Evolutionary conservation across 1,139 yeast species (phyloP), one percentile per base, ranked within the genome.

Genomic region (Keqinozyma sinolaborantium): DNA sequence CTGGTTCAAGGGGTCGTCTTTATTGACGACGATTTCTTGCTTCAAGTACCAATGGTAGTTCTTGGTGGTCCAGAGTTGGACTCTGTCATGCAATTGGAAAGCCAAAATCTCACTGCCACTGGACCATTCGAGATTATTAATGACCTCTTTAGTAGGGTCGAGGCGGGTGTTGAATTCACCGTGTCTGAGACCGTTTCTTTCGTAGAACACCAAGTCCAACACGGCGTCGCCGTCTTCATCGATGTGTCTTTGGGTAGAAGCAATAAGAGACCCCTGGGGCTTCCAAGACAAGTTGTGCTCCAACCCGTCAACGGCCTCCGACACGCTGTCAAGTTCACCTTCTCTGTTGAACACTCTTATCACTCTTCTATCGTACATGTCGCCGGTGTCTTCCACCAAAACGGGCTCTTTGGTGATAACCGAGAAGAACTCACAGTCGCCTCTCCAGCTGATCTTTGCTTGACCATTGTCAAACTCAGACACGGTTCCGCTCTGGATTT

Each of bases 41-140:
- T 94, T 92, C 44, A 90, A 68, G 53, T 84, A 87, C 97, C 98
- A 94, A 53, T 90, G 95, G 56, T 90, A 94, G 55, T 94, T 94
- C 50, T 86, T 90, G 2, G 85, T 71, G 1, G 95, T 81, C 97
- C 97, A 94, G 23, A 94, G 60, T 52, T 85, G 95, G 13, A 92
- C 70, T 23, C 76, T 62, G 42, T 81, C 73, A 2, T 58, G 45
- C 19, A 83, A 59, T 33, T 77, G 81, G 15, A 92, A 63, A 0
- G 95, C 83, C 36, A 94, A 62, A 2, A 86, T 70, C 44, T 88
- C 95, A 31, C 94, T 82, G 45, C 83, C 83, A 25, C 79, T 69
- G 37, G 92, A 86, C 98, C 98, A 94, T 26, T 74, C 70, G 13
- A 92, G 42, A 29, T 68, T 68, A n/a, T 59, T 44, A 11, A 87